phyloP scores from a whole-genome alignment of 495 filamentous ascomycete species.

The Penicillium diatomitis region DNA sequence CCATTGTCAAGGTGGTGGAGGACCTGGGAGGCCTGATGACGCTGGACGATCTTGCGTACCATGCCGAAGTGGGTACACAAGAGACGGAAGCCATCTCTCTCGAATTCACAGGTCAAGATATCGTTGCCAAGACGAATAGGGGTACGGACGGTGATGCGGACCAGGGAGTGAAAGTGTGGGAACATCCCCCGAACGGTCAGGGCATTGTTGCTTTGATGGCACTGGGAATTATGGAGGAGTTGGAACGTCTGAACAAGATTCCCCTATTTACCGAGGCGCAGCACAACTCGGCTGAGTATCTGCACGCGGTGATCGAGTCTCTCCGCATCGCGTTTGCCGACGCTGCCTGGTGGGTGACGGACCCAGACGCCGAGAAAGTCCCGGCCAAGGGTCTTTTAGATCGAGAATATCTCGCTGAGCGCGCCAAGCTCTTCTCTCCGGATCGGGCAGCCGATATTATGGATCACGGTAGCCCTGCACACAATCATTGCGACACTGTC shows the following conservation, averaged over 20 bases:
- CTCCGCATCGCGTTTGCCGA: conserved; percentile 92
- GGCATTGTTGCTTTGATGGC: conserved; percentile 93
- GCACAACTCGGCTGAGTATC: conserved; percentile 70
- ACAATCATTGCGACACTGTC: conserved; percentile 76
- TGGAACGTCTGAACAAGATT: conserved; percentile 66
- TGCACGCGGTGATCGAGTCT: conserved; percentile 83
- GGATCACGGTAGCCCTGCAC: conserved; percentile 58
- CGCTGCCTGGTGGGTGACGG: conserved; percentile 79
- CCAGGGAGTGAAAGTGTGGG: conserved; percentile 77
- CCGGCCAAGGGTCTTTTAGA: conserved; percentile 56
- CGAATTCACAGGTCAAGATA: conserved; percentile 61
- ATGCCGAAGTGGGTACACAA: conserved; percentile 66
- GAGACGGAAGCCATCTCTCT: conserved; percentile 73
- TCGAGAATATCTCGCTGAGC: conserved; percentile 53
- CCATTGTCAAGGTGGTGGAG: conserved; percentile 65
- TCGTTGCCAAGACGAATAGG: conserved; percentile 37
- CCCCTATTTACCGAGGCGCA: conserved; percentile 55
- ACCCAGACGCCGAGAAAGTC: conserved; percentile 60
- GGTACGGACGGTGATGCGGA: conserved; percentile 38
- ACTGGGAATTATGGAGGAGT: conserved; percentile 77
- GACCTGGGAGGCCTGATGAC: conserved; percentile 70
- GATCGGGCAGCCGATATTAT: conserved; percentile 45
- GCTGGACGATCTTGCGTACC: conserved; percentile 69
- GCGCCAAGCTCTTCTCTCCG: conserved; percentile 61
- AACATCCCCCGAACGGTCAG: conserved; percentile 97